Evolutionary conservation across 2,329 filamentous ascomycete species (phyloP).

Genomic region (Aspergillus sp.): DNA sequence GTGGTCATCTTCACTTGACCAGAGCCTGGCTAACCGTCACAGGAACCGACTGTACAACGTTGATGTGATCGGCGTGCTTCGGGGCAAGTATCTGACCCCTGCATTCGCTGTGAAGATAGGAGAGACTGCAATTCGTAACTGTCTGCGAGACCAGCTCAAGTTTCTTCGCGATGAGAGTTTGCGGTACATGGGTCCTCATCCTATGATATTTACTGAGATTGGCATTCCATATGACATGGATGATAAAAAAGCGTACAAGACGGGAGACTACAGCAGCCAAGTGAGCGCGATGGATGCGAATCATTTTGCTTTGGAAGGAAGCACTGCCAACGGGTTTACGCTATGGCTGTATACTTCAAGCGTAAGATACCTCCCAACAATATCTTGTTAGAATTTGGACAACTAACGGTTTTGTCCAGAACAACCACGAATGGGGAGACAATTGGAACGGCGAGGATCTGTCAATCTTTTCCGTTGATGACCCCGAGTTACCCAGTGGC

Average conservation of each 20-base stretch:
- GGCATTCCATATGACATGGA: conserved; percentile 99
- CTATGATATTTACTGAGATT: conserved; percentile 89
- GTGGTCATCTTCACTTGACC: conserved; percentile 4
- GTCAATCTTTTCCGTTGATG: conserved; percentile 83
- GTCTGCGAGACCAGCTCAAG: conserved; percentile 80
- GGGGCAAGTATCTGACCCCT: conserved; percentile 82
- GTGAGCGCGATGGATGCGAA: conserved; percentile 93
- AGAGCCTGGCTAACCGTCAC: conserved; percentile 13
- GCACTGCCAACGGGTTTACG: conserved; percentile 78
- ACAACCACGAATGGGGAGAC: conserved; percentile 85
- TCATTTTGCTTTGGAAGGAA: conserved; percentile 85
- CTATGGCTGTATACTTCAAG: conserved; percentile 81
- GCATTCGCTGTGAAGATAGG: conserved; percentile 91
- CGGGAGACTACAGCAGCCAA: conserved; percentile 91
- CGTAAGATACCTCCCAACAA: conserved; percentile 40
- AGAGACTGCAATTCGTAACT: conserved; percentile 91
- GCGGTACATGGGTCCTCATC: conserved; percentile 85
- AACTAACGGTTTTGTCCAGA: conserved; percentile 47
- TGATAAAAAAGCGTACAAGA: conserved; percentile 90
- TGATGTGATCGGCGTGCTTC: conserved; percentile 86
- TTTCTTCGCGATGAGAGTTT: conserved; percentile 80
- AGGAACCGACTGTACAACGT: conserved; percentile 94
- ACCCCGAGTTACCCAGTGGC: conserved; percentile 56
- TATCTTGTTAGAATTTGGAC: background rate
- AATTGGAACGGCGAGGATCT: conserved; percentile 98